Evolutionary conservation across 768 basidiomycete genomes (phyloP), one percentile per base, ranked within the genome.

Genomic region (Chalciporus chontae): DNA sequence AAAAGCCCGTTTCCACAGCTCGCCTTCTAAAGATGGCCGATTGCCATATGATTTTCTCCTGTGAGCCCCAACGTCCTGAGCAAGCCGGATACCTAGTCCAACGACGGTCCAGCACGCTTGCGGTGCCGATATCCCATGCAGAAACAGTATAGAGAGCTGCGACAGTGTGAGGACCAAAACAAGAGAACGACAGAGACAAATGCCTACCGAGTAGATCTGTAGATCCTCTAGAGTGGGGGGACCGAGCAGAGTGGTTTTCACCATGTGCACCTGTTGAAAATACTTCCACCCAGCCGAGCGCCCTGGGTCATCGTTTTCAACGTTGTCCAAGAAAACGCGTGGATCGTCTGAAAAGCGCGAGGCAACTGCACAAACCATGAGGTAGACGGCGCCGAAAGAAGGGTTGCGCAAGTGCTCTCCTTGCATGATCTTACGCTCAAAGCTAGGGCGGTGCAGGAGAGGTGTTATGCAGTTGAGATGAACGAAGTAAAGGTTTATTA

Each of bases 311-410:
- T 64, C 23, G 59, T 61, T n/a, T n/a, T 68, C 73, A 1, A 50
- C 27, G 4, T 23, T 29, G 39, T 77, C 74, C 10, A 73, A 54
- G 36, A 75, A 51, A 1, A 83, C 79, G 11, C 84, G 71, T 1
- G 73, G 75, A 59, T 91, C 85, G 19, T 81, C 70, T 9, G 76
- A 76, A 38, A 31, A 60, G 31, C 83, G 76, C 0, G 87, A 73
- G 4, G 77, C 90, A 19, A 81, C 71, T 0, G 91, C 88, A 59
- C 87, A 90, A 0, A 90, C 78, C 1, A 89, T 72, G 5, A 92
- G 71, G 19, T 89, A 76, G 0, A 79, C 76, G 1, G 77, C 67
- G 0, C 74, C 79, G 60, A 93, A 90, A 0, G 70, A 59, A 0
- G 71, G 47, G 48, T 87, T 73, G 1, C 57, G 65, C n/a, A 73